These are phyloP conservation scores for Candida ortonii DNA, from an alignment of 805 yeast species.

Conservation along the genomic window DNA sequence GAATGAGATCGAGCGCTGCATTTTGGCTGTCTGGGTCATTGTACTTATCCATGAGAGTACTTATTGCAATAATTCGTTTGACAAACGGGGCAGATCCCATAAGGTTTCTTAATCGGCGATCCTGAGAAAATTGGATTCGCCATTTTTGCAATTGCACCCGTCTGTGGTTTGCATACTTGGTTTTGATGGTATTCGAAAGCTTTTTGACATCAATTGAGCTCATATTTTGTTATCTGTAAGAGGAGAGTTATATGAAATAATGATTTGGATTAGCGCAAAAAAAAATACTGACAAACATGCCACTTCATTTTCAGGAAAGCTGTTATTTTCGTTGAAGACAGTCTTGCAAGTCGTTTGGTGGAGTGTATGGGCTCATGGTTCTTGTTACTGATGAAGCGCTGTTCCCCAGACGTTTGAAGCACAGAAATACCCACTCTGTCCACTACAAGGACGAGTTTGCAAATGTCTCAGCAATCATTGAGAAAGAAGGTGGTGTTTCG, in stretches of 20 bases:
- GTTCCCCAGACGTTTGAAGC: conserved; percentile 12
- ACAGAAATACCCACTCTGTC: conserved; percentile 26
- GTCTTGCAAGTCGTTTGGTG: too few species aligned
- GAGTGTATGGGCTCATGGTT: too few species aligned
- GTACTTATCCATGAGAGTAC: conserved; percentile 32
- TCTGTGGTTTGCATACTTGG: conserved; percentile 10
- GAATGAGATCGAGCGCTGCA: conserved; percentile 59
- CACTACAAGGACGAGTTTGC: conserved; percentile 18
- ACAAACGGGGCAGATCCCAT: conserved; percentile 12
- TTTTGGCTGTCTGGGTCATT: conserved; percentile 47
- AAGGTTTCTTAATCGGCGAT: conserved; percentile 1
- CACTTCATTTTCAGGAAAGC: neutral
- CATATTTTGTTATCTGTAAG: too few species aligned
- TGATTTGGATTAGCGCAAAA: too few species aligned
- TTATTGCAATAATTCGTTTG: conserved; percentile 10
- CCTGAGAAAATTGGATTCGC: conserved; percentile 1
- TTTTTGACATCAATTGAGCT: too few species aligned
- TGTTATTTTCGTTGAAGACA: neutral
- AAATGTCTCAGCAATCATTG: conserved; percentile 2
- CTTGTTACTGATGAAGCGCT: neutral
- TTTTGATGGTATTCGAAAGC: conserved; percentile 6
- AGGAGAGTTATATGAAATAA: too few species aligned
- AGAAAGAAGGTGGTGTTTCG: conserved; percentile 1
- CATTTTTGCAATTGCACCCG: conserved; percentile 5
- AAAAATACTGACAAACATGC: neutral